Evolutionary conservation across 75 land plant genomes (phyloP), one percentile per base, ranked within the genome.

Genomic region (Pseudotsuga menziesii): DNA sequence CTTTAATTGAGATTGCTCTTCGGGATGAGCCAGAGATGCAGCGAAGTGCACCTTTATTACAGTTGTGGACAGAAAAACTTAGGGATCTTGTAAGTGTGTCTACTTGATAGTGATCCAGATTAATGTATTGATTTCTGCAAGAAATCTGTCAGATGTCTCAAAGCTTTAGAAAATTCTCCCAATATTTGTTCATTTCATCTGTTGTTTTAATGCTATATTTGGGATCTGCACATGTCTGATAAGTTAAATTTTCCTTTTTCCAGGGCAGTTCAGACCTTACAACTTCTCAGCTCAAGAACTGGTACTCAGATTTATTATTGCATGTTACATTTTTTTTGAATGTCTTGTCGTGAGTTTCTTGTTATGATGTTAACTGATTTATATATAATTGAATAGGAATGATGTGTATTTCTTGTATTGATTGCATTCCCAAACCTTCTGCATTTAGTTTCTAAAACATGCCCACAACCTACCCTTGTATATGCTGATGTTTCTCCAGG

Each of bases 211-310:
- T 12, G 15, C 26, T 63, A 5, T 26, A 22, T 9, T 57, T 62
- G 44, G 54, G 15, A 32, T 72, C 73, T 56, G 56, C 11, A 59
- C 57, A 36, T 79, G 78, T 36, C 26, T 55, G 57, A 23, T 79
- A 35, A 39, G 41, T 39, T 39, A 39, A 39, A 4, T 44, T 44
- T 7, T 60, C 27, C 56, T 59, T 75, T 71, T 78, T 74, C 16
- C 95, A 95, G 98, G 98, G 98, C 73, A 69, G 72, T 69, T 76
- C 93, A 39, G 96, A 95, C 79, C 79, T 95, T 61, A 88, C 96
- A 62, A 63, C 86, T 69, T 85, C 93, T 12, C 93, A 93, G 81
- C 90, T 95, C 17, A 93, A 88, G 85, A 95, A 95, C 76, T 95
- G 98, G 98, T 90, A 83, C 74, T 74, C 58, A 41, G 60, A 61